These are phyloP conservation scores for Cryomyces antarcticus DNA, from an alignment of 495 filamentous ascomycete species.

Conservation along the genomic window DNA sequence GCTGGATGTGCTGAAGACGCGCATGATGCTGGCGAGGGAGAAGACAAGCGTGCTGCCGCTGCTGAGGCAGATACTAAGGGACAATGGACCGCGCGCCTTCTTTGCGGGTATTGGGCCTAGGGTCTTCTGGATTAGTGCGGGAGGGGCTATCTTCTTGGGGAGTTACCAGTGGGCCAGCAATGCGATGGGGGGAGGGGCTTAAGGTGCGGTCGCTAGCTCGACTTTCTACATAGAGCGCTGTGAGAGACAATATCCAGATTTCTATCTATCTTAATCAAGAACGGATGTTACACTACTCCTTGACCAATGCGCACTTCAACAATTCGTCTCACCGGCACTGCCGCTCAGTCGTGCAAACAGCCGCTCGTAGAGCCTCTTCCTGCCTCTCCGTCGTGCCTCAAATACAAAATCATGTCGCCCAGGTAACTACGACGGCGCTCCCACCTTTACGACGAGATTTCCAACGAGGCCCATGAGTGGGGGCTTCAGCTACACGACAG, in stretches of 20 bases:
- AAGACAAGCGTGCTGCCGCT: slow-evolving; percentile 36
- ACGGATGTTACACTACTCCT: too few relatives aligned
- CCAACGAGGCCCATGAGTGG: too few relatives aligned
- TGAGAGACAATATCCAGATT: background rate
- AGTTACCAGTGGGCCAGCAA: slow-evolving; percentile 87
- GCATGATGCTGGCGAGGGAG: slow-evolving; percentile 67
- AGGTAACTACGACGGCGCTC: too few relatives aligned
- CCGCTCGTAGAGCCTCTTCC: too few relatives aligned
- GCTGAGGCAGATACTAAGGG: slow-evolving; percentile 42
- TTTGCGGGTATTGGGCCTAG: slow-evolving; percentile 78
- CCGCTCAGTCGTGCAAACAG: too few relatives aligned
- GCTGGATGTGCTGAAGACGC: slow-evolving; percentile 87
- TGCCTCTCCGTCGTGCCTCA: too few relatives aligned
- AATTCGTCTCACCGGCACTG: too few relatives aligned
- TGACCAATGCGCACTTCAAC: too few relatives aligned
- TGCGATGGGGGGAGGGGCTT: slow-evolving; percentile 30
- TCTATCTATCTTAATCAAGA: background rate
- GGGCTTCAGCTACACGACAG: too few relatives aligned
- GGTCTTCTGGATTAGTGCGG: slow-evolving; percentile 82
- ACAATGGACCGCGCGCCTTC: slow-evolving; percentile 56
- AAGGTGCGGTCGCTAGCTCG: background rate
- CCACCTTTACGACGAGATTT: too few relatives aligned
- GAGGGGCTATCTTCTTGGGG: slow-evolving; percentile 86
- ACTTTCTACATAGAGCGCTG: background rate
- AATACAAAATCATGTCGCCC: too few relatives aligned